Conservation (phyloP, 2,329 filamentous ascomycete genomes). For the Fusarium sp. region DNA sequence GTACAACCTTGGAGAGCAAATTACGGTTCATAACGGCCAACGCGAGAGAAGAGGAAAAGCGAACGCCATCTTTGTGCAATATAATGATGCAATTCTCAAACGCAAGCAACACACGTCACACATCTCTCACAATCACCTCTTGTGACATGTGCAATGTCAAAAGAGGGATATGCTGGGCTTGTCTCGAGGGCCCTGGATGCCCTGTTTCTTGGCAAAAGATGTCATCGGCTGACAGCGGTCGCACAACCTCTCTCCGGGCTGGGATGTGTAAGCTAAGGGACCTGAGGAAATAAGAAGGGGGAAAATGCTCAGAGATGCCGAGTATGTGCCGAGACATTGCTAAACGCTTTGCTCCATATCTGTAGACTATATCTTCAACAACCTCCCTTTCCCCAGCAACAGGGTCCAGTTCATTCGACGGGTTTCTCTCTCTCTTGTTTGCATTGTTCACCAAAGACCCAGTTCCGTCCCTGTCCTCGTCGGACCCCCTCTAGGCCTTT, state of each 20-base stretch:
- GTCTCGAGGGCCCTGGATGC: conserved; percentile 6
- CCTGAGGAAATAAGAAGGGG: not conserved
- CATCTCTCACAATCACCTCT: conserved; percentile 12
- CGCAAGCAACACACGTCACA: conserved; percentile 29
- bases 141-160: conserved; percentile 7
- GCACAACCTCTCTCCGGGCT: conserved; percentile 7
- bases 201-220: conserved; percentile 23
- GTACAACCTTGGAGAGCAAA: no score
- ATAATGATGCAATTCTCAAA: conserved; percentile 21
- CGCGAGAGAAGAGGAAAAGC: not conserved
- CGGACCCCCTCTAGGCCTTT: conserved; percentile 5
- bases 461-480: conserved; percentile 4
- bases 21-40: no score
- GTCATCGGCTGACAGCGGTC: conserved; percentile 20
- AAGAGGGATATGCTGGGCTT: conserved; percentile 7
- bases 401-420: conserved; percentile 12
- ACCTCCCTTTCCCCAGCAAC: not conserved
- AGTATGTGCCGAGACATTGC: conserved; percentile 9
- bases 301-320: conserved; percentile 20
- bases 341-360: not conserved
- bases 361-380: not conserved
- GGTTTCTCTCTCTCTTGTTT: conserved; percentile 15
- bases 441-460: conserved; percentile 5
- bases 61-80: conserved; percentile 1
- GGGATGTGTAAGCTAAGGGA: not conserved